Evolutionary conservation across 768 basidiomycete species (phyloP), one percentile per base, ranked within the genome.

Genomic region (Calocera viscosa): DNA sequence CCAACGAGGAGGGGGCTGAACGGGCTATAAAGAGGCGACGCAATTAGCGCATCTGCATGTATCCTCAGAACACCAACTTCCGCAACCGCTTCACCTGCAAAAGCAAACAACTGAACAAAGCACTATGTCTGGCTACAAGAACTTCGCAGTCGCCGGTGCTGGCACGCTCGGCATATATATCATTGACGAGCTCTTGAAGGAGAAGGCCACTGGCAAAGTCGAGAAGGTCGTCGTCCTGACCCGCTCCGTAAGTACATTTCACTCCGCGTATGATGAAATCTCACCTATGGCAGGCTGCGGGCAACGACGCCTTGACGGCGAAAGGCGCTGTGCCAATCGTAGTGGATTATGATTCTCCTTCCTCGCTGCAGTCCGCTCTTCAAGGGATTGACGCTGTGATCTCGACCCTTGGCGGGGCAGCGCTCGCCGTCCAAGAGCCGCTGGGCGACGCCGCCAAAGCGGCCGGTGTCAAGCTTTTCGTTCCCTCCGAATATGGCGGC

Each of bases 391-490:
- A 76, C 10, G 75, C 75, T 1, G 68, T 75, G 47, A 70, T 76
- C 26, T 76, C 72, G 24, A 69, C 47, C 12, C 49, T 64, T 7
- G 67, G 73, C 28, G 63, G 69, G 5, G 69, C 72, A 10, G 70
- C 68, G n/a, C 60, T 71, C 34, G 69, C 66, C 1, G 67, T 67
- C 2, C 73, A 78, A 66, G 67, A 65, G 30, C 26, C 65, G n/a
- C 72, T 73, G 26, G 70, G 72, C 0, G 74, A 75, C 2, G 74
- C 75, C 7, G 72, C 75, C 1, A 77, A 75, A 67, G 68, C 69
- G 0, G 74, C 72, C 1, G 70, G 69, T n/a, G 75, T 74, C 22
- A 70, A 75, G 40, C 60, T 75, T 38, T 75, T 72, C 38, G 68
- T 78, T 28, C 76, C 76, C 1, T 75, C 74, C 10, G 47, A 47